Conservation (phyloP, 768 basidiomycete genomes). For the Mycena amicta region DNA sequence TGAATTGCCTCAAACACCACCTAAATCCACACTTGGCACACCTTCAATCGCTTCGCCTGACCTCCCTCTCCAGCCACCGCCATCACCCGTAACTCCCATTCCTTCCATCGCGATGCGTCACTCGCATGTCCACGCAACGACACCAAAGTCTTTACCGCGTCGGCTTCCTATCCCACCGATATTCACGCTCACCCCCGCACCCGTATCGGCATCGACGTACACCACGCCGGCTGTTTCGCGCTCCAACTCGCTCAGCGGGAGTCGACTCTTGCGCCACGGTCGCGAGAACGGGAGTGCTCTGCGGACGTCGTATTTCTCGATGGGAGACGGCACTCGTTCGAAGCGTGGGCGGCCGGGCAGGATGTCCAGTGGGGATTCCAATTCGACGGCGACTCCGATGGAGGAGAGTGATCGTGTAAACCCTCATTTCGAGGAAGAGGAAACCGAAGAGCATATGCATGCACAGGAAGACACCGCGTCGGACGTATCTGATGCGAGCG, state of each 20-base stretch:
- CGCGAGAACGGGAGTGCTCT: no score
- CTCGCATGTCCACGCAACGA: not conserved
- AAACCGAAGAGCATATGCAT: not conserved
- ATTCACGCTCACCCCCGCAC: not conserved
- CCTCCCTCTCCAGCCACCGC: not conserved
- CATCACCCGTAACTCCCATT: not conserved
- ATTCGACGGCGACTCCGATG: not conserved
- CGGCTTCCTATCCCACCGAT: not conserved
- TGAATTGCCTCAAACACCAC: not conserved
- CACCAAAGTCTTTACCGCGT: not conserved
- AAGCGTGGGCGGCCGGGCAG: not conserved
- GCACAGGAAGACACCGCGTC: not conserved
- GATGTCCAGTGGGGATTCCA: not conserved
- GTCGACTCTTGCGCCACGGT: not conserved
- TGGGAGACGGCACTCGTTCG: not conserved
- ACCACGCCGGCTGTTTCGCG: constrained; percentile 2
- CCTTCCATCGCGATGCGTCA: not conserved
- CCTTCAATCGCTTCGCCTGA: not conserved
- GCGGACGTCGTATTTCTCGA: not conserved
- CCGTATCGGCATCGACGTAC: not conserved
- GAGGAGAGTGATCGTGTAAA: not conserved
- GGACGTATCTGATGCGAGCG: not conserved
- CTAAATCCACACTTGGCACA: not conserved
- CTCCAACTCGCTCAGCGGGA: not conserved
- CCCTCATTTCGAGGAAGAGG: not conserved